Percentiles rank a stretch among this genome's conserved stretches.
Evolutionary conservation across 2,329 filamentous ascomycete genomes (phyloP).

Genomic region (Penicillium sp.): DNA sequence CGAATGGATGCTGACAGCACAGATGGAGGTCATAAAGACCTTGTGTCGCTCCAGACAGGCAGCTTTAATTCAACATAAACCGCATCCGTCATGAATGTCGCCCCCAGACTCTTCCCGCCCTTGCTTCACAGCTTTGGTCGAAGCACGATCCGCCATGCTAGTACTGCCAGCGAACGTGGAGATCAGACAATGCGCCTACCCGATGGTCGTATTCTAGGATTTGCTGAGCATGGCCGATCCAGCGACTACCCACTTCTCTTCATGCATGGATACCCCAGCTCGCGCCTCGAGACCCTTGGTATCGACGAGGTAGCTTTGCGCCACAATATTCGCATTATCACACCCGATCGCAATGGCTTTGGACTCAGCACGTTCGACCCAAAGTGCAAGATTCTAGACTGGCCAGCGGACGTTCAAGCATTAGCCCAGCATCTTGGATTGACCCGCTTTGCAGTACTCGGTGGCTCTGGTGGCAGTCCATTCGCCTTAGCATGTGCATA

Average conservation of each 20-base stretch:
- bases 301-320: constrained; percentile 43
- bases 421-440: constrained; percentile 51
- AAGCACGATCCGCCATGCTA: background rate
- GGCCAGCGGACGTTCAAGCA: constrained; percentile 50
- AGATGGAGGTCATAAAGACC: background rate
- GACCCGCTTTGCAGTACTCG: constrained; percentile 51
- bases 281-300: constrained; percentile 49
- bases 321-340: constrained; percentile 48
- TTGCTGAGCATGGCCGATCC: constrained; percentile 50
- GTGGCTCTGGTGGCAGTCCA: constrained; percentile 55
- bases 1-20: background rate
- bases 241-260: constrained; percentile 47
- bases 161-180: background rate
- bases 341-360: constrained; percentile 52
- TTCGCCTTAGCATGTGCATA: constrained; percentile 56
- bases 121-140: background rate
- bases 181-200: constrained; percentile 11
- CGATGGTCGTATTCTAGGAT: constrained; percentile 49
- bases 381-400: constrained; percentile 48
- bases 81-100: background rate
- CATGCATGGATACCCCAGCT: constrained; percentile 54
- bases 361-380: constrained; percentile 51
- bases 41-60: background rate
- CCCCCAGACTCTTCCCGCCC: background rate
- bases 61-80: background rate